Percentiles rank a stretch among this genome's conserved stretches.
phyloP scores from a whole-genome alignment of 352 stramenopile species.

The Pythium myriotylum region DNA sequence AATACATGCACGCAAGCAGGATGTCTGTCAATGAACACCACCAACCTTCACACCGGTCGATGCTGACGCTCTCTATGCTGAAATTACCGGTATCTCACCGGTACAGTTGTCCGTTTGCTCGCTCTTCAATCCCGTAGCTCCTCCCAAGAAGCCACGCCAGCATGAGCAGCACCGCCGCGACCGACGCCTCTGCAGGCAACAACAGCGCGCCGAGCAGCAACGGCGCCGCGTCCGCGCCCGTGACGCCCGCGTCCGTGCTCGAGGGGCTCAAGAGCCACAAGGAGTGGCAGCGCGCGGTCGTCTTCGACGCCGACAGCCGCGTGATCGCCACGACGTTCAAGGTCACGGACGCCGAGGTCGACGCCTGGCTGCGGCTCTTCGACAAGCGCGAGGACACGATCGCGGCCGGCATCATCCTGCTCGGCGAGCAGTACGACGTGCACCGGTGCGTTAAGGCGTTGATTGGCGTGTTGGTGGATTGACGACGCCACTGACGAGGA shows the following conservation, averaged over 20 bases:
- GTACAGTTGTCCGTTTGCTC: neutral
- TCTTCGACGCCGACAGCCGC: constrained; percentile 59
- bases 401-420: constrained; percentile 63
- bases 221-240: constrained; percentile 11
- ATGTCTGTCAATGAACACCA: neutral
- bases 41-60: too few relatives aligned
- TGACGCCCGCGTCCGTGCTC: constrained; percentile 52
- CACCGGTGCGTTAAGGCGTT: constrained; percentile 46
- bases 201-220: constrained; percentile 9
- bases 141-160: neutral
- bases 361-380: constrained; percentile 48
- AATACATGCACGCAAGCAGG: too few relatives aligned
- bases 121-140: constrained; percentile 1
- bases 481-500: neutral
- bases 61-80: too few relatives aligned
- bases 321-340: constrained; percentile 60
- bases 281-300: constrained; percentile 68
- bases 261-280: constrained; percentile 60
- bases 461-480: neutral
- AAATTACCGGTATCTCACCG: constrained; percentile 9
- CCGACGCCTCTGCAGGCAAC: neutral
- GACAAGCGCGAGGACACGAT: constrained; percentile 82
- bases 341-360: constrained; percentile 57
- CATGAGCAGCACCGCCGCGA: constrained; percentile 18
- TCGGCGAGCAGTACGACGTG: constrained; percentile 83